Evolutionary conservation across 768 basidiomycete genomes (phyloP), one percentile per base, ranked within the genome.

Genomic region (Artomyces pyxidatus): DNA sequence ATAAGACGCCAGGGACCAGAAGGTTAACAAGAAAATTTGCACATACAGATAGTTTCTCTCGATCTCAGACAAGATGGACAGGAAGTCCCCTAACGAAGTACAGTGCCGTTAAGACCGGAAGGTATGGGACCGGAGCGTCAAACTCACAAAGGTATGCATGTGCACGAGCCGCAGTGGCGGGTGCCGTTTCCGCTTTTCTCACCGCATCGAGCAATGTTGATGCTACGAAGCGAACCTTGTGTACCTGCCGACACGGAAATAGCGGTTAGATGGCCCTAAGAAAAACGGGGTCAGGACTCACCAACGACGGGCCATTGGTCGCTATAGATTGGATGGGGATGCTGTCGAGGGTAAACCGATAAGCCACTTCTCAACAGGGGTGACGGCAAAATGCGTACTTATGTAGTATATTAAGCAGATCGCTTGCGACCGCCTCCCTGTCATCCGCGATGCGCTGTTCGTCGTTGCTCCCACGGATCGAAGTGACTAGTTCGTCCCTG

Each of bases 321-420:
- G 90, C 91, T 58, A 94, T 92, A 27, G 88, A 89, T 64, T 92
- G 89, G 47, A 94, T 92, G 16, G 92, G 92, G 57, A 94, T 93
- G 59, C 86, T 90, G 55, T n/a, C n/a, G 39, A 52, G 37, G 47
- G 28, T 28, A 45, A 4, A 42, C 51, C 49, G 42, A 47, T 23
- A 41, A 21, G 21, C 43, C 44, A 21, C 6, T 27, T n/a, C 30
- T 39, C n/a, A 29, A 47, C 25, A 42, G 39, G 19, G 28, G 39
- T 28, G 19, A 10, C 8, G 37, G 35, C 53, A 50, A 29, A 37
- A 53, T 26, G 51, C 65, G 56, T 51, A 83, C 85, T 81, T 85
- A 58, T 91, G 88, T 53, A 95, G 73, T 48, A 93, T 86, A 54
- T 84, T 85, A 53, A 95, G 72, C 51, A 95, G 73, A 61, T 94